Base-by-base conservation (phyloP, 345 rosid species). In the Ceriops decandra region DNA sequence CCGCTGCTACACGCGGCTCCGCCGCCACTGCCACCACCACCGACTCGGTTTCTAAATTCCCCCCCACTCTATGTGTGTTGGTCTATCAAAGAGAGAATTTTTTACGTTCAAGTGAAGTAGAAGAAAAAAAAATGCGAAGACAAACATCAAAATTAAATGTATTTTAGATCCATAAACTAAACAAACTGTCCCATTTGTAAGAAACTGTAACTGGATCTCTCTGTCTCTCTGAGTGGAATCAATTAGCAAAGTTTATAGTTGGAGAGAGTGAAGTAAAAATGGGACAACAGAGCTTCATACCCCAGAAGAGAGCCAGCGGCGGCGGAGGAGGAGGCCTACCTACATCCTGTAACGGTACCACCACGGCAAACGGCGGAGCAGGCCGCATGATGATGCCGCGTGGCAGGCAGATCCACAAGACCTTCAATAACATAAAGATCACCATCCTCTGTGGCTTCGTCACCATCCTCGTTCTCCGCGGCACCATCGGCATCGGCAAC, bases 371-470 rank as follows among this genome's bases (percentile, higher is more conserved):
- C 73, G 86, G 84, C 52, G 75, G 84, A 5, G 80, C 81, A 11
- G 77, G 72, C 60, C 75, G 80, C 5, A 61, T 74, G 0, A 69
- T 32, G 4, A 67, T 85, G 64, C 79, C 90, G 2, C 92, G 97
- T 21, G 96, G 97, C 17, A 82, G 89, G 78, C 91, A 87, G 96
- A 89, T 87, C 82, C 82, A 87, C 68, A 93, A 87, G 82, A 93
- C 95, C 17, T 90, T 93, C 84, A 89, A 86, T 78, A 91, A 86
- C 85, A 80, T 89, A 59, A 93, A 90, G 82, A 93, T 93, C 87
- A 93, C 97, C 0, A 83, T 93, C 71, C 96, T 90, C 36, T 93
- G 98, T 62, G 93, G 98, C 57, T 89, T 93, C 79, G 93, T 93
- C 51, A 90, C 98, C 36, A 86, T 93, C 51, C 92, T 93, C 71